Conservation (phyloP, 225 moss, liverwort and hornwort genomes). For the Sphagnum tenellum region DNA sequence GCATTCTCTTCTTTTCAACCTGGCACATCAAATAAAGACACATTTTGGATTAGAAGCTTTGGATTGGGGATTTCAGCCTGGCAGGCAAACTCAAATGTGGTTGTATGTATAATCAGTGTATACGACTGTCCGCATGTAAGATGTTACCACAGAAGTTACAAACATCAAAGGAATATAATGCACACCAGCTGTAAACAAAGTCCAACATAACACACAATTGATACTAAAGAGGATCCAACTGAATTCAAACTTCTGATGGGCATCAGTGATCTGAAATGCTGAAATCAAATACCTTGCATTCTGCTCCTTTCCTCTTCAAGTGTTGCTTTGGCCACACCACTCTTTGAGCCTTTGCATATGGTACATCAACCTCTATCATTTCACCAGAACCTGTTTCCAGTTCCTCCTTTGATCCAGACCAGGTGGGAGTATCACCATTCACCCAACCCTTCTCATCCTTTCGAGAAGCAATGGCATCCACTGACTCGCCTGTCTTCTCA, state of each 20-base stretch:
- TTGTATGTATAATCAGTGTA: no score
- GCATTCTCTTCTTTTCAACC: no score
- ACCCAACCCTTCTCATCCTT: constrained; percentile 30
- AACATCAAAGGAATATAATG: neutral
- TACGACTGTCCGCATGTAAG: neutral
- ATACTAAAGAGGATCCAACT: neutral
- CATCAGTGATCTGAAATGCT: neutral
- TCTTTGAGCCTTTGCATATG: constrained; percentile 1
- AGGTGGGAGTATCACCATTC: constrained; percentile 5
- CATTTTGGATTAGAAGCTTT: no score
- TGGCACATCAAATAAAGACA: no score
- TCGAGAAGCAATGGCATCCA: constrained; percentile 15
- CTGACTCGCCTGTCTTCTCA: constrained; percentile 16
- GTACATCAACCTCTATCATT: neutral
- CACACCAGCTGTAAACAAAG: neutral
- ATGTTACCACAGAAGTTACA: neutral
- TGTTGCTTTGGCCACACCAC: neutral
- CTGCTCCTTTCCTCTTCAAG: constrained; percentile 22
- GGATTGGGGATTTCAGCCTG: no score
- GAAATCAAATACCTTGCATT: constrained; percentile 14
- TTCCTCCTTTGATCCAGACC: neutral
- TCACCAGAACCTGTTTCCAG: neutral
- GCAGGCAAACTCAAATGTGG: no score
- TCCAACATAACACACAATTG: neutral
- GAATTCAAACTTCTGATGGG: neutral